Evolutionary conservation across 2,329 filamentous ascomycete species (phyloP).

Genomic region (Botrytis byssoidea): DNA sequence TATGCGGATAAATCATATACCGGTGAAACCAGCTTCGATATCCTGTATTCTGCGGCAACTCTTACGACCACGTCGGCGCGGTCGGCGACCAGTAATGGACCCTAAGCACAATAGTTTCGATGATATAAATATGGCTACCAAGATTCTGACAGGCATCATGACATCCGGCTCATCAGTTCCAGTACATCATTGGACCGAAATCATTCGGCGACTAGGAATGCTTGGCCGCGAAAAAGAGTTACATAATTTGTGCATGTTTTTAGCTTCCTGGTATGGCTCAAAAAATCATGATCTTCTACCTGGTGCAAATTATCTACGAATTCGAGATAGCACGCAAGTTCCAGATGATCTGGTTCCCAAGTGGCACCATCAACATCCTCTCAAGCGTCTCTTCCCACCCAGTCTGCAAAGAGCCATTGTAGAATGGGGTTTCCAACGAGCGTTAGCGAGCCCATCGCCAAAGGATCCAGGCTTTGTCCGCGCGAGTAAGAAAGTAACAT

Average conservation of each 20-base stretch:
- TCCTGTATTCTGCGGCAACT: constrained; percentile 43
- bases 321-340: constrained; percentile 22
- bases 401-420: constrained; percentile 48
- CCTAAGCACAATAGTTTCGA: constrained; percentile 26
- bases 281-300: constrained; percentile 4
- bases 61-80: constrained; percentile 42
- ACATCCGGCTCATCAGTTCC: constrained; percentile 45
- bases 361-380: constrained; percentile 36
- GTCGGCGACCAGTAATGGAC: constrained; percentile 27
- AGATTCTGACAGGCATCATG: constrained; percentile 48
- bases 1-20: constrained; percentile 48
- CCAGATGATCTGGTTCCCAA: constrained; percentile 25
- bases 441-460: constrained; percentile 16
- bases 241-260: constrained; percentile 49
- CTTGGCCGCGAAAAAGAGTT: constrained; percentile 51
- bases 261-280: constrained; percentile 45
- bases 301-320: constrained; percentile 5
- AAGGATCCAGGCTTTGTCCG: neutral
- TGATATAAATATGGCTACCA: constrained; percentile 43
- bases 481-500: neutral
- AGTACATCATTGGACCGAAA: constrained; percentile 53
- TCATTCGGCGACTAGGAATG: constrained; percentile 60
- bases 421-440: constrained; percentile 48
- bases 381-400: constrained; percentile 44
- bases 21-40: constrained; percentile 46